A percentile compares a stretch with the other conserved stretches of the same genome.
phyloP scores from a whole-genome alignment of 306 rosid species.

The Malus orientalis region DNA sequence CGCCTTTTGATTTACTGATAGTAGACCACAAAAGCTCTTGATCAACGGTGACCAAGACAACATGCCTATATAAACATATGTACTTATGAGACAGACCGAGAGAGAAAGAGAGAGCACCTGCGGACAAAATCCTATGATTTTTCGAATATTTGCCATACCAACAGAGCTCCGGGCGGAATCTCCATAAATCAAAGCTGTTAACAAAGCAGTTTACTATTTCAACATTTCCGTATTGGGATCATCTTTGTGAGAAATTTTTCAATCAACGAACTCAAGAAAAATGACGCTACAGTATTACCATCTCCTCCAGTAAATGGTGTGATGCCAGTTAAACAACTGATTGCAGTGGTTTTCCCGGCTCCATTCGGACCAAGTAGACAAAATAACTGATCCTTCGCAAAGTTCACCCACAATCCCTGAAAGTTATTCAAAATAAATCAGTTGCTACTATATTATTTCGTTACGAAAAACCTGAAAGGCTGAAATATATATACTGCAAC shows the following conservation, averaged over 20 bases:
- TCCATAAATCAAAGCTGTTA: slow-evolving; percentile 71
- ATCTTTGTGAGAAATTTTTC: neutral
- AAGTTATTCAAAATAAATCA: slow-evolving; percentile 17
- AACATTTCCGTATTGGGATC: neutral
- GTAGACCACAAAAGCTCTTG: too few species aligned
- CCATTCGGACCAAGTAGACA: slow-evolving; percentile 95
- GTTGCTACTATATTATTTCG: neutral
- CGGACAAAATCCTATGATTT: slow-evolving; percentile 79
- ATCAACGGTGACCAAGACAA: too few species aligned
- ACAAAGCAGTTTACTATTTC: slow-evolving; percentile 9
- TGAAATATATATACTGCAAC: neutral
- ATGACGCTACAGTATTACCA: slow-evolving; percentile 33
- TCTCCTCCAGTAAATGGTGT: slow-evolving; percentile 81
- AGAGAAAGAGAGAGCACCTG: slow-evolving; percentile 53
- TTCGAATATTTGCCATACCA: slow-evolving; percentile 73
- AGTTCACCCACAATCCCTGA: slow-evolving; percentile 90
- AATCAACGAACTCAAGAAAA: neutral
- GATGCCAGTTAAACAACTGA: slow-evolving; percentile 84
- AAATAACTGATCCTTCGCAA: slow-evolving; percentile 73
- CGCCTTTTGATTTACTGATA: too few species aligned
- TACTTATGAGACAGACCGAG: neutral
- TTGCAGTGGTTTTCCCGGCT: slow-evolving; percentile 90
- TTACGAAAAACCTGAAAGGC: neutral
- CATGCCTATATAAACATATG: too few species aligned
- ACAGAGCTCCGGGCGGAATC: slow-evolving; percentile 55